phyloP scores from a whole-genome alignment of 805 yeast genomes.

The Yarrowia porcina region DNA sequence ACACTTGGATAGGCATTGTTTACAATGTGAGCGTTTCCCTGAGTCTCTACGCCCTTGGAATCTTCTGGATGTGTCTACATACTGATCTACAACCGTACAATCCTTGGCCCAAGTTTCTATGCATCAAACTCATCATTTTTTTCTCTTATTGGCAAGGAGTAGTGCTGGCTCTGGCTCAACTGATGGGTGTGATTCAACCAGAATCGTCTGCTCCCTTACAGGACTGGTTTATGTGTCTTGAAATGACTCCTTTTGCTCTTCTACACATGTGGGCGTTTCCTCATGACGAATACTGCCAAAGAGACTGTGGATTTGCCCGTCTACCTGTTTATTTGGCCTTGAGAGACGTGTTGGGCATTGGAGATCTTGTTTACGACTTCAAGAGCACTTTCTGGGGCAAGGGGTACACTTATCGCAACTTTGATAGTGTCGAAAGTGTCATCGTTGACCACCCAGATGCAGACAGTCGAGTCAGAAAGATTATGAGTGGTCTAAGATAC shows the following conservation, averaged over 20 bases:
- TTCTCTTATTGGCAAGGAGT: conserved; percentile 98
- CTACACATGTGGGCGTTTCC: conserved; percentile 89
- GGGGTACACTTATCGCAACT: conserved; percentile 72
- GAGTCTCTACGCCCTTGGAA: conserved; percentile 78
- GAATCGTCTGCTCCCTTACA: conserved; percentile 49
- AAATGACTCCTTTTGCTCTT: conserved; percentile 77
- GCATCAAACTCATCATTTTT: conserved; percentile 90
- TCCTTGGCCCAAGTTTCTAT: conserved; percentile 88
- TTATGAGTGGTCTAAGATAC: conserved; percentile 80
- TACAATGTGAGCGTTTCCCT: conserved; percentile 79
- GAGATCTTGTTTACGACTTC: conserved; percentile 80
- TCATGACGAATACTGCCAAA: conserved; percentile 63
- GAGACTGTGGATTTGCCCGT: conserved; percentile 68
- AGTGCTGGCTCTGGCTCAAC: conserved; percentile 45
- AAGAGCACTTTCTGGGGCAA: conserved; percentile 64
- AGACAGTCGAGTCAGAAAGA: conserved; percentile 58
- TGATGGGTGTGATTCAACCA: conserved; percentile 33
- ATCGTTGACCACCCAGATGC: conserved; percentile 65
- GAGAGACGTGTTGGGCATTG: conserved; percentile 69
- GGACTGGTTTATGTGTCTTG: conserved; percentile 75
- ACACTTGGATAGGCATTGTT: conserved; percentile 61
- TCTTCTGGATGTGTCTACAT: conserved; percentile 91
- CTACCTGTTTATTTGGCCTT: conserved; percentile 60
- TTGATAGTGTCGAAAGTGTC: conserved; percentile 73
- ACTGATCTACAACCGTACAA: conserved; percentile 70